Evolutionary conservation across 2,329 filamentous ascomycete genomes (phyloP), one percentile per base, ranked within the genome.

Genomic region (Penicillium sp.): DNA sequence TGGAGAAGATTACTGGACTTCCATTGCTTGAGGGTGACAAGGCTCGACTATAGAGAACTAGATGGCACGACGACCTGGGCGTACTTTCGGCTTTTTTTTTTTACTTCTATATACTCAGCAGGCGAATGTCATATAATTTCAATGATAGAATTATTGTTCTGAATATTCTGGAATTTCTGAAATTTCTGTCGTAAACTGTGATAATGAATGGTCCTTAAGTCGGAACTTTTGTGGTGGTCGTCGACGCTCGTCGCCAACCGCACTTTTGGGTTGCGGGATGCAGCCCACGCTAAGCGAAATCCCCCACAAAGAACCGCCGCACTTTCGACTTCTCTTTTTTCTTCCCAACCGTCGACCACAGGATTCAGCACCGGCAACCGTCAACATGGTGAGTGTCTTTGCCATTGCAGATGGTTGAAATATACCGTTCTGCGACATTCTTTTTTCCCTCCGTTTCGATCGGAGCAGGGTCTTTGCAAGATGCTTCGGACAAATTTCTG

Each of bases 401-500:
- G 56, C 57, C 60, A 63, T 60, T 49, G 53, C 55, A 56, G 54
- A 59, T 61, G 63, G 61, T 56, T 71, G 62, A 70, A 60, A 43
- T 27, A 56, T 35, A 37, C 45, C 56, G 58, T 58, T 50, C 40
- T 61, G 56, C 51, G 51, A 50, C 52, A 27, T 50, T 59, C 51
- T 46, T 58, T 53, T 49, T 58, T 55, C 53, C 54, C 52, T 63
- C 60, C 58, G 53, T 58, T 51, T 49, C 47, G 31, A 57, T 48
- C 56, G 60, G 60, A 62, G 58, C 66, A 72, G 88, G 89, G 89
- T 94, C 90, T 82, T 82, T 85, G 91, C 93, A 97, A 97, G 90
- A 91, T 96, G 92, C 92, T 97, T 97, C 93, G 92, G 90, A 89
- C 59, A 12, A 45, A 40, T 18, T 57, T 81, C 92, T 97, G 92